Evolutionary conservation across 129 eudicot genomes (phyloP).

Genomic region (Lactuca sativa): DNA sequence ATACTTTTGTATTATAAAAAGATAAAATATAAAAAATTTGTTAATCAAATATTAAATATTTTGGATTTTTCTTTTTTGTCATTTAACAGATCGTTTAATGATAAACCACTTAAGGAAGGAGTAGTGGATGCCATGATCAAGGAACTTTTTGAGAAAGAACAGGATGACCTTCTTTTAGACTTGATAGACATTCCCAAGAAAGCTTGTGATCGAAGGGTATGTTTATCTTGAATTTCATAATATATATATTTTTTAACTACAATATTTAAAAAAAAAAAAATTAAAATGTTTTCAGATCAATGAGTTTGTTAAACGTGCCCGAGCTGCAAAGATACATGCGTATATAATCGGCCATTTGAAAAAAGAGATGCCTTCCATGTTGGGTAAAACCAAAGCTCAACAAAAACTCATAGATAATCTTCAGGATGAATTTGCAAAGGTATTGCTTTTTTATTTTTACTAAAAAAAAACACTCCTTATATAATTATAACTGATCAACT

Average conservation of each 20-base stretch:
- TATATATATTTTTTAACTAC: slow-evolving; percentile 15
- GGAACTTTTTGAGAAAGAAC: slow-evolving; percentile 90
- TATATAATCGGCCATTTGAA: slow-evolving; percentile 82
- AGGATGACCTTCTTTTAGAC: slow-evolving; percentile 86
- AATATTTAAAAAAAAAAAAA: too few species aligned
- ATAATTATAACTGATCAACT: not conserved
- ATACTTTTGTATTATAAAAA: too few species aligned
- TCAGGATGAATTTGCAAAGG: slow-evolving; percentile 74
- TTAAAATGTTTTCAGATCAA: slow-evolving; percentile 53
- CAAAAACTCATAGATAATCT: slow-evolving; percentile 69
- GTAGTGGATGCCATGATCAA: slow-evolving; percentile 63
- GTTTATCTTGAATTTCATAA: too few species aligned
- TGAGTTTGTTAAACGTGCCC: slow-evolving; percentile 94
- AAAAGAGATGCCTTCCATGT: slow-evolving; percentile 91
- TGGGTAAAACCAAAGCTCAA: slow-evolving; percentile 89
- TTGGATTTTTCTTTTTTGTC: not conserved
- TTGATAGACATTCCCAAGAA: slow-evolving; percentile 94
- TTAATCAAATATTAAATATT: not conserved
- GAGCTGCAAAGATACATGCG: slow-evolving; percentile 96
- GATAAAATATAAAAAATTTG: too few species aligned
- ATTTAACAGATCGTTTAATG: slow-evolving; percentile 75
- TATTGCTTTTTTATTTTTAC: not conserved
- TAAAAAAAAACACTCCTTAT: not conserved
- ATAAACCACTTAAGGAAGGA: slow-evolving; percentile 71
- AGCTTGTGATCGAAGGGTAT: slow-evolving; percentile 94